Base-by-base conservation (phyloP, 441 rosid genomes). In the California macrophylla region DNA sequence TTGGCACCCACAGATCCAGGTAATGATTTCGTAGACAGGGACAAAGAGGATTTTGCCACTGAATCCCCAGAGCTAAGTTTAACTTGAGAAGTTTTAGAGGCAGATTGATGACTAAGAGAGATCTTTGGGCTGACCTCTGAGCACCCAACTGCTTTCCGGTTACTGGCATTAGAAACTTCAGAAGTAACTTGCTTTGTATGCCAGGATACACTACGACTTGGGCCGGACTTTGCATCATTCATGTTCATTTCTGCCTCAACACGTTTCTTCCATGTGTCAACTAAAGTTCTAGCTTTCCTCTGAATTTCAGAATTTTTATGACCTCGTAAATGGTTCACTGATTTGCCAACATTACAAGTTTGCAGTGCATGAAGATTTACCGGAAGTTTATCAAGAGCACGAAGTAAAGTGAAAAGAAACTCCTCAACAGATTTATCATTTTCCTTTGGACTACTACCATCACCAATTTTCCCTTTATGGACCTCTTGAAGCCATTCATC, bases 401-500 rank as follows among this genome's bases (percentile, higher is more conserved):
- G 92, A 30, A 94, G 96, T 72, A 90, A 80, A 70, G 84, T 77
- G 64, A 87, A 75, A 21, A 95, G 90, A 74, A 92, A 95, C 32
- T 92, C 99, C 45, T 92, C 99, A 3, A 85, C 78, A 4, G 84
- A 78, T 72, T 85, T 90, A 64, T 89, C 98, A 72, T 64, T 74
- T 32, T 91, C 99, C 82, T 80, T 92, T 65, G 81, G 82, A 73
- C 89, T 67, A 72, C 76, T 70, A 72, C 77, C 86, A 81, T 88
- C 92, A 47, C 95, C 94, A 68, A 78, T 72, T 80, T 92, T 94
- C 73, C 98, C 99, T 77, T 85, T 92, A 54, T 90, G 98, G 69
- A 90, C 85, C 77, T 94, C 98, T 75, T 94, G 99, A n/a, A 94
- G 89, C 99, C 99, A 94, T 63, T 87, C 98, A 80, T 94, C 99